Conservation (phyloP, 1,284 basidiomycete genomes). For the Sphagnurus paluster region DNA sequence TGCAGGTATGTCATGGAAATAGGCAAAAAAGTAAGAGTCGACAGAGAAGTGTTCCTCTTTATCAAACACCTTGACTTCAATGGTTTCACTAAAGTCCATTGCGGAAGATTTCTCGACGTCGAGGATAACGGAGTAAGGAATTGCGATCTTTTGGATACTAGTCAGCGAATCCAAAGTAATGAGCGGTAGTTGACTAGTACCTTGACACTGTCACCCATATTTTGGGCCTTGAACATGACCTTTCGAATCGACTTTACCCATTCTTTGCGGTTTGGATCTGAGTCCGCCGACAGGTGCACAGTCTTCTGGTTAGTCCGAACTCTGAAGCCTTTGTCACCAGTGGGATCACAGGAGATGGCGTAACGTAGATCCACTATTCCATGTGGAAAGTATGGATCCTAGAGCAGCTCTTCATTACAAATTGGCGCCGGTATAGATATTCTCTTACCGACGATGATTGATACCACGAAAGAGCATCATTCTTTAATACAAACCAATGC, state of each 20-base stretch:
- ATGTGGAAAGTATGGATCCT: slow-evolving; percentile 97
- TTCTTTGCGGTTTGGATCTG: slow-evolving; percentile 78
- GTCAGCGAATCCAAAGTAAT: background rate
- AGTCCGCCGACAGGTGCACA: slow-evolving; percentile 76
- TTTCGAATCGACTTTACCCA: slow-evolving; percentile 94
- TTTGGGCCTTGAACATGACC: slow-evolving; percentile 93
- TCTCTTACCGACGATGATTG: slow-evolving; percentile 80
- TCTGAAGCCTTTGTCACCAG: slow-evolving; percentile 73
- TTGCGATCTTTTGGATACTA: slow-evolving; percentile 72
- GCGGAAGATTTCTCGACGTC: slow-evolving; percentile 87
- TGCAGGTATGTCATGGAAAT: slow-evolving; percentile 77
- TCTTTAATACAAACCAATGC: slow-evolving; percentile 94
- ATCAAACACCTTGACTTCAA: slow-evolving; percentile 90
- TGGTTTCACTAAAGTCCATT: slow-evolving; percentile 92
- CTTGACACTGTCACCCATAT: slow-evolving; percentile 94
- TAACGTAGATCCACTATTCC: slow-evolving; percentile 94
- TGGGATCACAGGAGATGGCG: slow-evolving; percentile 82
- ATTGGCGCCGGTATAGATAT: slow-evolving; percentile 5
- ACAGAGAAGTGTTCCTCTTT: slow-evolving; percentile 74
- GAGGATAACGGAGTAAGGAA: slow-evolving; percentile 87
- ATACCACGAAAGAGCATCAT: slow-evolving; percentile 93
- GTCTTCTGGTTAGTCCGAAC: slow-evolving; percentile 80
- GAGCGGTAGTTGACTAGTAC: slow-evolving; percentile 35
- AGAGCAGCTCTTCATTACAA: slow-evolving; percentile 10
- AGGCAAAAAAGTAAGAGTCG: slow-evolving; percentile 93